These are phyloP conservation scores for Nidula niveotomentosa DNA, from an alignment of 1,284 basidiomycete genomes.

Conservation along the genomic window DNA sequence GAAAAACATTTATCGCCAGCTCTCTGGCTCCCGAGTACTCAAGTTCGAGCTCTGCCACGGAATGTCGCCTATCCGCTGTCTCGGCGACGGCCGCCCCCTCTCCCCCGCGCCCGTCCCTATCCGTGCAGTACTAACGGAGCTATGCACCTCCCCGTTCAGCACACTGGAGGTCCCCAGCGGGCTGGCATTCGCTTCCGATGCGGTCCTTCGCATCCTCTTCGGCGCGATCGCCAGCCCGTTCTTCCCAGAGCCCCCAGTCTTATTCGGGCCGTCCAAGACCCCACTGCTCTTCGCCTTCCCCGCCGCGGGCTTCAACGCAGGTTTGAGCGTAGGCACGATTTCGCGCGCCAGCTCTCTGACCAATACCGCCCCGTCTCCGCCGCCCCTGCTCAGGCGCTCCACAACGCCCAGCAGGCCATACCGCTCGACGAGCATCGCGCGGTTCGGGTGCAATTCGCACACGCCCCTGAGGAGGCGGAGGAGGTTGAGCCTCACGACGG, in stretches of 20 bases:
- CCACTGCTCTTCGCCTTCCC: conserved; percentile 15
- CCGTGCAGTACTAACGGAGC: not conserved
- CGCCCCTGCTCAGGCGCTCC: conserved; percentile 70
- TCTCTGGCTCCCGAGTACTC: not conserved
- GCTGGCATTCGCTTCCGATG: conserved; percentile 61
- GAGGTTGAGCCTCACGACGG: conserved; percentile 88
- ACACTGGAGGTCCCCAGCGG: not conserved
- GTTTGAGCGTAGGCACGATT: conserved; percentile 72
- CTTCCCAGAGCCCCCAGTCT: conserved; percentile 18
- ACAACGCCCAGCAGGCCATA: conserved; percentile 82
- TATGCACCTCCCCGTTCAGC: not conserved
- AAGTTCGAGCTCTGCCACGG: conserved; percentile 33
- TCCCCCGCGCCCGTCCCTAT: conserved; percentile 18
- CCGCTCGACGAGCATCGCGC: conserved; percentile 76
- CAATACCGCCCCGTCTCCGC: conserved; percentile 80
- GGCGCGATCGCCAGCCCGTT: conserved; percentile 51
- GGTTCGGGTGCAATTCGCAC: conserved; percentile 87
- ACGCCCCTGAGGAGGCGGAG: conserved; percentile 84
- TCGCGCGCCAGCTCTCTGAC: conserved; percentile 88
- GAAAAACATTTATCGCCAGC: not conserved
- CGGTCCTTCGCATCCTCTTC: conserved; percentile 63
- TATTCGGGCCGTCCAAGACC: conserved; percentile 8
- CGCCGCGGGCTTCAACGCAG: conserved; percentile 45
- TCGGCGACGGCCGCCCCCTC: conserved; percentile 18
- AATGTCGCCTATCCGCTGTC: conserved; percentile 52